Percentiles rank a stretch among this genome's conserved stretches.
phyloP scores from a whole-genome alignment of 495 filamentous ascomycete species.

The Pseudotulostoma volvatum region DNA sequence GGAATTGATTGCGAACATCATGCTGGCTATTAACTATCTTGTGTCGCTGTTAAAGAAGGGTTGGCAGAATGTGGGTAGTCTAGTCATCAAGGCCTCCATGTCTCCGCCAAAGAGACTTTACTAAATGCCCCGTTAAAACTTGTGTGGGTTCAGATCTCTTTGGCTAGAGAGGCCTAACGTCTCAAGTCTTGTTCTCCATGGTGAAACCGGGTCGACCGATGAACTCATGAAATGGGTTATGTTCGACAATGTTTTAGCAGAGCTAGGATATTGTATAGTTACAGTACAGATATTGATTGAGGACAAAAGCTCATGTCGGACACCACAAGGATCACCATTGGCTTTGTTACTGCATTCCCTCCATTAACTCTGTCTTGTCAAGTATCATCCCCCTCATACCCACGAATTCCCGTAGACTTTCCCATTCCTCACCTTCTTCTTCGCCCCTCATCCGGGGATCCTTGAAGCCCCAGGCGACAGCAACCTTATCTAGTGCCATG shows the following conservation, averaged over 20 bases:
- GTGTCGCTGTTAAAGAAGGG: conserved; percentile 99
- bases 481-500: conserved; percentile 72
- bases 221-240: too few relatives aligned
- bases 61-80: conserved; percentile 98
- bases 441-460: conserved; percentile 65
- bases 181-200: too few relatives aligned
- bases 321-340: too few relatives aligned
- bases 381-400: conserved; percentile 72
- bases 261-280: too few relatives aligned
- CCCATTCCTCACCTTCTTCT: conserved; percentile 83
- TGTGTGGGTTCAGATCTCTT: too few relatives aligned
- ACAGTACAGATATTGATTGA: too few relatives aligned
- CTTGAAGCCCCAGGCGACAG: conserved; percentile 77
- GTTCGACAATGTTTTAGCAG: too few relatives aligned
- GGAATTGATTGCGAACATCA: conserved; percentile 89
- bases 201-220: too few relatives aligned
- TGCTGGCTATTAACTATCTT: conserved; percentile 98
- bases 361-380: conserved; percentile 74
- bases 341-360: conserved; percentile 56
- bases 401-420: conserved; percentile 63
- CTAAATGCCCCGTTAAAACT: conserved; percentile 38
- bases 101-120: conserved; percentile 91
- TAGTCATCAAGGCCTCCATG: conserved; percentile 99
- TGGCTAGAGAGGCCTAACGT: too few relatives aligned
- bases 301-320: too few relatives aligned